Evolutionary conservation across 495 filamentous ascomycete species (phyloP).

Genomic region (Tuber aestivum): DNA sequence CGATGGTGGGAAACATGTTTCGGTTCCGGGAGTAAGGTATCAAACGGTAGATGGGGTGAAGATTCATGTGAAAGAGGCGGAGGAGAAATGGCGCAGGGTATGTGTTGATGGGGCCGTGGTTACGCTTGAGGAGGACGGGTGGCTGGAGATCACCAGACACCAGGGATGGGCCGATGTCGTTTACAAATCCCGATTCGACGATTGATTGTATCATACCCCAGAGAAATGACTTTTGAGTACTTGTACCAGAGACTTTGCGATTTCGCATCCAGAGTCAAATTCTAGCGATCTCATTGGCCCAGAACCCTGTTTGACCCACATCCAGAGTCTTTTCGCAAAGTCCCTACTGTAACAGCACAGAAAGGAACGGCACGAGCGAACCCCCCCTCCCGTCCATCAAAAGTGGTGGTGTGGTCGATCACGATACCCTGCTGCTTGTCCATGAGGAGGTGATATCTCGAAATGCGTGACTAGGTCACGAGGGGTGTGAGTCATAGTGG

Average conservation of each 20-base stretch:
- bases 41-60: conserved; percentile 59
- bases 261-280: no score
- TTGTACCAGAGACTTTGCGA: no score
- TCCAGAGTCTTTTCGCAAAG: no score
- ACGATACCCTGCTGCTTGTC: not conserved
- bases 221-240: not conserved
- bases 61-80: conserved; percentile 55
- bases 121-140: conserved; percentile 60
- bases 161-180: conserved; percentile 24
- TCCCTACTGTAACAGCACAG: not conserved
- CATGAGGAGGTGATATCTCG: not conserved
- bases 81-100: conserved; percentile 68
- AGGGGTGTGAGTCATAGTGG: not conserved
- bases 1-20: conserved; percentile 63
- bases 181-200: not conserved
- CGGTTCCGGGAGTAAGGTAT: conserved; percentile 58
- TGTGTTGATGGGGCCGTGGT: conserved; percentile 88
- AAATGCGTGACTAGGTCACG: not conserved
- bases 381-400: not conserved
- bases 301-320: no score
- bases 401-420: not conserved
- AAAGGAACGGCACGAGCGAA: not conserved
- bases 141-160: conserved; percentile 51
- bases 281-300: no score
- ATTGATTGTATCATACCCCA: not conserved